Base-by-base conservation (phyloP, 78 protist species). In the Dictyostelium intermedium region DNA sequence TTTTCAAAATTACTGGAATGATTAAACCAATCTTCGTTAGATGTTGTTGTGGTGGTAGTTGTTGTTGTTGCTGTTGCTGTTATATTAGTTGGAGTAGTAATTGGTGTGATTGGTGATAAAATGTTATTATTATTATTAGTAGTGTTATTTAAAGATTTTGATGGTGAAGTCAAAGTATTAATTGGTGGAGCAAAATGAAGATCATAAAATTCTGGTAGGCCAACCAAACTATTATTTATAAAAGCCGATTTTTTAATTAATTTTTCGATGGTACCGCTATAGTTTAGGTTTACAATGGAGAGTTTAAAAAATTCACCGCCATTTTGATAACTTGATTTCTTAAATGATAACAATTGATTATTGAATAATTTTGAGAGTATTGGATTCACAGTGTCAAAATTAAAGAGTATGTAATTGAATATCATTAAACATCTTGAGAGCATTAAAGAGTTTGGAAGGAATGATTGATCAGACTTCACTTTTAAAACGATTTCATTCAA, bases 391-490 rank as follows among this genome's bases (percentile, higher is more conserved):
- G 78, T 9, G 1, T 87, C 45, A 50, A 87, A 87, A 45, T 87
- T 34, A 43, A 79, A 79, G 3, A 87, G 43, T 20, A 77, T 43
- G 53, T 87, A 87, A 45, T 87, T 76, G 7, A 79, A n/a, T 41
- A 87, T 45, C 27, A 87, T 30, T 45, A 87, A 20, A 45, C 43
- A 25, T 66, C 85, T 87, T 8, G 93, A 87, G 66, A 87, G 47
- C 35, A 77, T 30, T 5, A 87, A 63, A 61, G 82, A 63, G 34
- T 87, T 87, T 53, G 93, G 73, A 37, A 63, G 25, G 47, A 78
- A 35, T 35, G 50, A 39, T 30, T 77, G 11, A 7, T 10, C 13
- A 41, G 53, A 32, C 39, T 60, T 34, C 4, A 76, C 77, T 56
- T 32, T 7, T 8, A 13, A 66, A 60, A 60, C 80, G 39, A 56